Evolutionary conservation across 2,329 filamentous ascomycete genomes (phyloP).

Genomic region (Aureobasidium sp.): DNA sequence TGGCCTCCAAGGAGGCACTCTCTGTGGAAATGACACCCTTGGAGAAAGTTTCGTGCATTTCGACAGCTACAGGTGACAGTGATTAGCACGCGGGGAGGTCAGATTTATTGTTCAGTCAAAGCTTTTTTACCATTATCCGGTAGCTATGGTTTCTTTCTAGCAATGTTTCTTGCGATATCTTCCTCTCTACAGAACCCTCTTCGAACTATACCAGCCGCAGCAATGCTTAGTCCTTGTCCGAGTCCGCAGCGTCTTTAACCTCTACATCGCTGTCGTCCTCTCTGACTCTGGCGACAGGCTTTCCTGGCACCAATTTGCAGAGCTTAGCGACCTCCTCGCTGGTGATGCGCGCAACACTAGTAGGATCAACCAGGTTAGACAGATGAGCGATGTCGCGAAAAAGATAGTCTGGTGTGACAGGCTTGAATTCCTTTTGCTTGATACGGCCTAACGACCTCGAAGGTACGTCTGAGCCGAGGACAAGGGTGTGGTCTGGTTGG

Average conservation of each 20-base stretch:
- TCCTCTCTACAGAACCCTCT: too few species aligned
- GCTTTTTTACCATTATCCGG: neutral
- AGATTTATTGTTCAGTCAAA: neutral
- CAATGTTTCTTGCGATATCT: neutral
- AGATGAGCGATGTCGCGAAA: neutral
- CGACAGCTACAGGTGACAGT: too few species aligned
- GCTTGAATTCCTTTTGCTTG: neutral
- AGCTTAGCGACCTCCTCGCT: neutral
- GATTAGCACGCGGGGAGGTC: neutral
- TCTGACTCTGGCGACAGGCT: neutral
- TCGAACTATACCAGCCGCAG: too few species aligned
- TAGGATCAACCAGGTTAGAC: neutral
- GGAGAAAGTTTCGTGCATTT: too few species aligned
- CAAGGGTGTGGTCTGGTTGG: constrained; percentile 7
- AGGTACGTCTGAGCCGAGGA: constrained; percentile 15
- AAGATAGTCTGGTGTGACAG: neutral
- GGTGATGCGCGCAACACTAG: neutral
- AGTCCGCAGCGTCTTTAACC: neutral
- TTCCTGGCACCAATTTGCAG: neutral
- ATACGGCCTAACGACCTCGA: neutral
- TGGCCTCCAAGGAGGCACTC: too few species aligned
- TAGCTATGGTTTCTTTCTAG: neutral
- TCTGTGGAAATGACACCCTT: too few species aligned
- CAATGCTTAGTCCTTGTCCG: neutral
- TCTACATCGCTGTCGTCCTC: neutral